phyloP scores from a whole-genome alignment of 2,329 filamentous ascomycete species.

The Hypoxylon sp. region DNA sequence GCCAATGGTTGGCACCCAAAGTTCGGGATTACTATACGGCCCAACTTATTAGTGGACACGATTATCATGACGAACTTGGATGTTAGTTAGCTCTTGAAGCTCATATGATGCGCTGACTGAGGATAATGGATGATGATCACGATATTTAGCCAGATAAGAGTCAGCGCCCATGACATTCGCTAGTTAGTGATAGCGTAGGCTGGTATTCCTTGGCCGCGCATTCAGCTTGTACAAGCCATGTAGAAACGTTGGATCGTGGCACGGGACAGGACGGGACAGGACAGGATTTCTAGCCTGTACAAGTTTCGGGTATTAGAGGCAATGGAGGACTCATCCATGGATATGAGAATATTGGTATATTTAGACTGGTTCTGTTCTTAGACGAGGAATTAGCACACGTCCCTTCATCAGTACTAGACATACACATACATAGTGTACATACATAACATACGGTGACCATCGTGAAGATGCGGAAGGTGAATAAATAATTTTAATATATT shows the following conservation, averaged over 20 bases:
- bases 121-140: constrained; percentile 22
- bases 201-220: constrained; percentile 19
- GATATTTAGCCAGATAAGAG: constrained; percentile 29
- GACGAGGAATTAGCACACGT: neutral
- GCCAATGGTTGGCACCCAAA: constrained; percentile 21
- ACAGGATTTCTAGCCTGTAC: constrained; percentile 1
- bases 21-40: constrained; percentile 29
- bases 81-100: constrained; percentile 34
- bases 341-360: neutral
- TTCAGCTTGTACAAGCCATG: constrained; percentile 22
- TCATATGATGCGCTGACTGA: constrained; percentile 41
- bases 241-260: constrained; percentile 1
- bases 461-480: constrained; percentile 1
- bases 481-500: constrained; percentile 6
- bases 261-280: neutral
- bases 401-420: neutral
- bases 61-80: constrained; percentile 24
- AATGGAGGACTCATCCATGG: constrained; percentile 1
- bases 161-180: constrained; percentile 25
- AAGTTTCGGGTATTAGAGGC: constrained; percentile 3
- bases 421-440: constrained; percentile 1
- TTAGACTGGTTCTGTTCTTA: neutral
- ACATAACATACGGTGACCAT: constrained; percentile 10
- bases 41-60: constrained; percentile 28
- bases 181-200: constrained; percentile 21